Conservation (phyloP, 441 rosid species). For the Erysimum pusillum region DNA sequence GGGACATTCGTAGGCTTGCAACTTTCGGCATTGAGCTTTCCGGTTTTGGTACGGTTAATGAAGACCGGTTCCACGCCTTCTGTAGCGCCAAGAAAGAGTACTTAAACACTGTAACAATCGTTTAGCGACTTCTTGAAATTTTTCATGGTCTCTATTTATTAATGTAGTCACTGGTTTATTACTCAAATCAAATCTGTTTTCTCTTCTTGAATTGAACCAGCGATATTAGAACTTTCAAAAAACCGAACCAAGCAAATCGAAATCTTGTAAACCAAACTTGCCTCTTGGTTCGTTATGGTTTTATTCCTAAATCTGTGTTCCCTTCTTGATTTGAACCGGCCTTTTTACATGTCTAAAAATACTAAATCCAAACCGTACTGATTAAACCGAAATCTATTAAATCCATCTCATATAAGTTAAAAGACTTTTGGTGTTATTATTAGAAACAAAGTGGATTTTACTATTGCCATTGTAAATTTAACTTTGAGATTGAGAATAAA, state of each 20-base stretch:
- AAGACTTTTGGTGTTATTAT: not conserved
- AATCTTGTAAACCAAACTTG: not conserved
- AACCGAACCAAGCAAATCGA: slow-evolving; percentile 1
- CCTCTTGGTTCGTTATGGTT: not conserved
- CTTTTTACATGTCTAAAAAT: too few relatives aligned
- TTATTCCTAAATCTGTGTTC: not conserved
- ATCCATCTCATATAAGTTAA: not conserved
- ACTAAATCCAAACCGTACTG: too few relatives aligned
- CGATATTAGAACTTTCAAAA: not conserved
- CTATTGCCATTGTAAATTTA: too few relatives aligned
- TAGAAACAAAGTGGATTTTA: too few relatives aligned
- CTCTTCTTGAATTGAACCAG: slow-evolving; percentile 17
- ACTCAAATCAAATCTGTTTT: not conserved
- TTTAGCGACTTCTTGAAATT: slow-evolving; percentile 42
- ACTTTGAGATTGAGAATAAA: too few relatives aligned
- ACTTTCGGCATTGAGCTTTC: slow-evolving; percentile 75
- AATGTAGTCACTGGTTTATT: slow-evolving; percentile 22
- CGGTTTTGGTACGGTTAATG: slow-evolving; percentile 75
- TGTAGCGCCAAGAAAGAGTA: slow-evolving; percentile 69
- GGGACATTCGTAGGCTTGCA: slow-evolving; percentile 69
- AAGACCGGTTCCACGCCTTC: slow-evolving; percentile 61
- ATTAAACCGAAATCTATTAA: too few relatives aligned
- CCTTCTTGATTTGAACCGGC: not conserved
- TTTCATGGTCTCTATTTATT: not conserved
- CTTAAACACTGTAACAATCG: slow-evolving; percentile 56